Evolutionary conservation across 805 yeast genomes (phyloP).

Genomic region (Yamadazyma endophytica): DNA sequence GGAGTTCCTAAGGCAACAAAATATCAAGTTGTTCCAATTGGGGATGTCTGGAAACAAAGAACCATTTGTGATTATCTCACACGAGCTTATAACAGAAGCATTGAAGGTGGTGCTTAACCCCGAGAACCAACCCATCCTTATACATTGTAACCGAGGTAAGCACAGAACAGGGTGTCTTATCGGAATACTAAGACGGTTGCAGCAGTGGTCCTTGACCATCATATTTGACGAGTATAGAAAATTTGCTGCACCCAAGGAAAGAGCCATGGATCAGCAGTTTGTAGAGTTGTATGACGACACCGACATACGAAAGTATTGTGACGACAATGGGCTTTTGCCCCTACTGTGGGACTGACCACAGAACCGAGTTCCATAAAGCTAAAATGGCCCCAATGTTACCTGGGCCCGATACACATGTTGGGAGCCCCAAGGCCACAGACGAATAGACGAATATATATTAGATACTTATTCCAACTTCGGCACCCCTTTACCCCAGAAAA

Average conservation of each 20-base stretch:
- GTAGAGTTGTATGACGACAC: slow-evolving; percentile 81
- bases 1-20: slow-evolving; percentile 56
- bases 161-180: slow-evolving; percentile 96
- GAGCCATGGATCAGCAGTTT: slow-evolving; percentile 94
- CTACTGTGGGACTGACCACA: slow-evolving; percentile 50
- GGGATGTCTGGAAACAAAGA: slow-evolving; percentile 96
- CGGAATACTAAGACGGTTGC: slow-evolving; percentile 85
- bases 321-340: slow-evolving; percentile 57
- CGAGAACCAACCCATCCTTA: slow-evolving; percentile 81
- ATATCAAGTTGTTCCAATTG: slow-evolving; percentile 73
- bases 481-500: slow-evolving; percentile 37
- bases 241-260: slow-evolving; percentile 91
- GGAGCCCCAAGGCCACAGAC: no score
- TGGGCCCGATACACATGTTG: no score
- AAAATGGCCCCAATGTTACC: no score
- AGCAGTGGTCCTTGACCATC: slow-evolving; percentile 89
- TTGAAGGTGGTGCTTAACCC: slow-evolving; percentile 79
- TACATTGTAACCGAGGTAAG: slow-evolving; percentile 95
- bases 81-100: slow-evolving; percentile 71
- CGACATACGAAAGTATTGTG: slow-evolving; percentile 55
- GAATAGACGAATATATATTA: no score
- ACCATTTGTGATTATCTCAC: slow-evolving; percentile 75
- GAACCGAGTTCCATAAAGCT: not conserved
- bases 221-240: slow-evolving; percentile 93
- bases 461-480: no score